A percentile compares a stretch with the other conserved stretches of the same genome.
phyloP scores from a whole-genome alignment of 2,329 filamentous ascomycete genomes.

The Periconia digitata region DNA sequence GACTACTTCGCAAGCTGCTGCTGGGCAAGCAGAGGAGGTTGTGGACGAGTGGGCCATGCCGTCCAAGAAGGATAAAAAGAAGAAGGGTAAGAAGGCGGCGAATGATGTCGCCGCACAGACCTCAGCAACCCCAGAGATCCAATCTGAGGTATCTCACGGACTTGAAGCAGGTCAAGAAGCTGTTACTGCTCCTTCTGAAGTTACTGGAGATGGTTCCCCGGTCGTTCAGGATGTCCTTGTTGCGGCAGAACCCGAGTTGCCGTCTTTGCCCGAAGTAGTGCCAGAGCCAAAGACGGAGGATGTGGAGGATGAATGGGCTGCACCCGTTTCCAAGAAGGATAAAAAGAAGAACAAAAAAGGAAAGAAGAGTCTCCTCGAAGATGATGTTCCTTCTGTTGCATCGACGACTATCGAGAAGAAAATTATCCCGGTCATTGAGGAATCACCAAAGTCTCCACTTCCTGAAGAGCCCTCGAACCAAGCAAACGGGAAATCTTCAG shows the following conservation, averaged over 20 bases:
- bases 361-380: conserved; percentile 1
- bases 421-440: neutral
- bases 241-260: neutral
- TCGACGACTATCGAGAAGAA: neutral
- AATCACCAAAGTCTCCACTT: neutral
- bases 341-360: conserved; percentile 7
- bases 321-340: conserved; percentile 42
- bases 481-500: neutral
- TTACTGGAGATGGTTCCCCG: neutral
- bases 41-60: conserved; percentile 7
- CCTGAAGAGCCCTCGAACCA: neutral
- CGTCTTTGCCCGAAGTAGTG: neutral
- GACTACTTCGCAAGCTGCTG: neutral
- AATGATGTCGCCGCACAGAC: conserved; percentile 23
- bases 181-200: neutral
- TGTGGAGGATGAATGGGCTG: conserved; percentile 3
- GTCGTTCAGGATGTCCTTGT: neutral
- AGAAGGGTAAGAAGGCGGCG: conserved; percentile 6
- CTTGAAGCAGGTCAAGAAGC: neutral
- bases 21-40: neutral
- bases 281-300: neutral
- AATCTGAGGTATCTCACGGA: neutral
- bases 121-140: neutral
- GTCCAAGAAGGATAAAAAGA: conserved; percentile 33
- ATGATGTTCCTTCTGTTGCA: neutral